A percentile compares a stretch with the other conserved stretches of the same genome.
Evolutionary conservation across 208 protist species (phyloP).

Genomic region (Willaertia magna): DNA sequence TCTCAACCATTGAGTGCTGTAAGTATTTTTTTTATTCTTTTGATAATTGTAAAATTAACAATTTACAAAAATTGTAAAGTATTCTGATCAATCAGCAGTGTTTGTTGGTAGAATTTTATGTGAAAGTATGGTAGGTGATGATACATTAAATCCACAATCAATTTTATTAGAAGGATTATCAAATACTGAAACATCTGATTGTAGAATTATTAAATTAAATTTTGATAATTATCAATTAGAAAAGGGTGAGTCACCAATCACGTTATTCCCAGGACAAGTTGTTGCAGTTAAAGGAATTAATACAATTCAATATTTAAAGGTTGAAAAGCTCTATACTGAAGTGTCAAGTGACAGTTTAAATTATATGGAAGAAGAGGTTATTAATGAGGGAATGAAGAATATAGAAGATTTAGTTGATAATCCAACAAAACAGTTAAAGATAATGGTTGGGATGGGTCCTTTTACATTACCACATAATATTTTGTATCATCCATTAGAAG

Average conservation of each 20-base stretch:
- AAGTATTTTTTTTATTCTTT: no score
- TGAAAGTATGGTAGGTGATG: background rate
- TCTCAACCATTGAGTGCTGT: background rate
- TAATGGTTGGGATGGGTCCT: background rate
- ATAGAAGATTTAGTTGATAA: background rate
- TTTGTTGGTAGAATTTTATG: background rate
- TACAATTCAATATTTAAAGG: background rate
- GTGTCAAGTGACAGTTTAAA: background rate
- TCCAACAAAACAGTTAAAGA: background rate
- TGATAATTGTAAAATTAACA: no score
- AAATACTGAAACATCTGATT: background rate
- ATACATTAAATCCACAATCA: background rate
- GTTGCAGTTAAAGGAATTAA: background rate
- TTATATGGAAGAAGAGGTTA: background rate
- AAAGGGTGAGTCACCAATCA: no score
- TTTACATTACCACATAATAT: background rate
- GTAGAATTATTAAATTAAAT: background rate
- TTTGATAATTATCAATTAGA: background rate
- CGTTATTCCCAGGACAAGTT: background rate
- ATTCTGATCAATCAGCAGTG: background rate
- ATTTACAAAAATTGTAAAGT: background rate
- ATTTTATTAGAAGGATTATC: background rate
- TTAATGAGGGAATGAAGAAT: background rate
- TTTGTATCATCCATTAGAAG: background rate
- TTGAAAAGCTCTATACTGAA: background rate